Base-by-base conservation (phyloP, 371 early-diverging fungal genomes). In the Mucor plumbeus region DNA sequence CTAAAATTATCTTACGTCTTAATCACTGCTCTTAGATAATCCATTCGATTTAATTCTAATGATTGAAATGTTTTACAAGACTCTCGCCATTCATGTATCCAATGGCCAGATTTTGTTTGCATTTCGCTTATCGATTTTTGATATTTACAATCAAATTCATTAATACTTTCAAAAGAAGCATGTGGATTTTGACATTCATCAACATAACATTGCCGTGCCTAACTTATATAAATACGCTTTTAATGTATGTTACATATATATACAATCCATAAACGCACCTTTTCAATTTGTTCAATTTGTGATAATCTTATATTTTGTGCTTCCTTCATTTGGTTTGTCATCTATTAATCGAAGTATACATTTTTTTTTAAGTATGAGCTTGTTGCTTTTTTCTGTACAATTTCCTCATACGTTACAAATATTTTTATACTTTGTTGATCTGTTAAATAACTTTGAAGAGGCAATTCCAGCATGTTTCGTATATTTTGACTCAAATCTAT, bases 401-500 rank as follows among this genome's bases (percentile, higher is more conserved):
- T 50, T 9, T 26, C 4, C 41, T 43, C 40, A 41, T 59, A 59
- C 64, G 61, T 50, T 65, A 65, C 65, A 59, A 50, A 59, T 17
- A 35, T n/a, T 40, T 65, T 59, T 10, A 65, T 39, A 33, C 5
- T 39, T 26, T 53, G 41, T 55, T 61, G 61, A 7, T 61, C 56
- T 11, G 43, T 26, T 21, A 67, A 2, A 35, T 56, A 61, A 17
- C 21, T 21, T 0, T 43, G n/a, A 7, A 61, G 47, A 13, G 67
- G 67, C 11, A 61, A 0, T 31, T 67, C 33, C 26, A 67, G 8
- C 61, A 67, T 21, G 21, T 67, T 55, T 36, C 40, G 61, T 4
- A 67, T 67, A n/a, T 67, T 43, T n/a, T 67, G 61, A 8, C 67
- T 17, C 56, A 67, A 17, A 54, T 67, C 67, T 3, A 67, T 47